Base-by-base conservation (phyloP, 371 early-diverging fungal genomes). In the Gilbertella persicaria region DNA sequence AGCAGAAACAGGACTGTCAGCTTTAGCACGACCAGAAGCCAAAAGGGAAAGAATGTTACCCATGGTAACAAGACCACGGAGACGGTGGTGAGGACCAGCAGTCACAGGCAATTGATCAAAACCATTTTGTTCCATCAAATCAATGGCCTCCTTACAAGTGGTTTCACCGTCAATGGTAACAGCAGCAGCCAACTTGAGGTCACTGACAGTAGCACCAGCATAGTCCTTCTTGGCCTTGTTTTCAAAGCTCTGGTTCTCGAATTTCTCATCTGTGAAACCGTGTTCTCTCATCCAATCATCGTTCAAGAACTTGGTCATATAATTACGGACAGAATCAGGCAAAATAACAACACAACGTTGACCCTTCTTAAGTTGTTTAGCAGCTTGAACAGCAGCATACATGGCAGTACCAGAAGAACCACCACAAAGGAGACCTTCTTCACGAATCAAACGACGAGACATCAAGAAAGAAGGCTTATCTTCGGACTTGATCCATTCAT, bases 31-130 rank as follows among this genome's bases (percentile, higher is more conserved):
- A 37, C 88, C 85, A 21, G 86, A 78, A 6, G 92, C 80, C 45
- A 96, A 73, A 42, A 92, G 89, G 23, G 64, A 63, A 5, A 96
- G 81, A 36, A 94, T 71, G 73, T 93, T 90, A 40, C 96, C 93
- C 56, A 95, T 79, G 17, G 95, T 95, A 28, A 95, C 85, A 46
- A 95, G 71, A 20, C 97, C 97, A 38, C 84, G 84, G 20, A 95
- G 70, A 25, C 80, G 71, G 16, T 80, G 75, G 30, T 71, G 70
- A 55, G 70, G 76, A 46, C 80, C 58, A 12, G 85, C 73, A 20
- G 92, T 89, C 10, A 97, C 96, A 5, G 97, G 97, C 23, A 97
- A 77, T 74, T 98, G 98, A 75, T 96, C 96, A 62, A 96, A 96
- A 10, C 86, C 93, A 48, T 90, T 86, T 35, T 77, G 64, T 67